These are phyloP conservation scores for Trametes cinnabarina DNA, from an alignment of 768 basidiomycete genomes.

Conservation along the genomic window DNA sequence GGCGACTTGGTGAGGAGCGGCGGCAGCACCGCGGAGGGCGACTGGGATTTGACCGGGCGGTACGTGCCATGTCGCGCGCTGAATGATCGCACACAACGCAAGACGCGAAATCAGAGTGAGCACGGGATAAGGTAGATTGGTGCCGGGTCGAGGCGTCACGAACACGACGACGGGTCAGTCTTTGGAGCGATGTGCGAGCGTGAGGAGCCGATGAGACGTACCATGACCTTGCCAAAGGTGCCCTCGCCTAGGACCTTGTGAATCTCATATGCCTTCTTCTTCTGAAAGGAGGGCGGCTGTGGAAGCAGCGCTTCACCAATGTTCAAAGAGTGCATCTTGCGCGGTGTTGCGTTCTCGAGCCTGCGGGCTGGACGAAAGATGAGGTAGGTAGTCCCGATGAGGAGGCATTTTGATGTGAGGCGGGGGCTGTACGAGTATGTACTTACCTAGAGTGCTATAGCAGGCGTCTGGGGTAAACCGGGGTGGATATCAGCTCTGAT, in stretches of 20 bases:
- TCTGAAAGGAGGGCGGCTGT: slow-evolving; percentile 81
- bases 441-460: background rate
- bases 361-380: background rate
- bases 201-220: slow-evolving; percentile 33
- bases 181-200: background rate
- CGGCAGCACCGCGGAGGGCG: slow-evolving; percentile 58
- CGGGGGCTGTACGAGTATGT: slow-evolving; percentile 6
- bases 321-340: slow-evolving; percentile 14
- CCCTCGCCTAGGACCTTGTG: slow-evolving; percentile 76
- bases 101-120: background rate
- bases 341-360: background rate
- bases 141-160: background rate
- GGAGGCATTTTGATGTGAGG: slow-evolving; percentile 2
- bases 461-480: background rate
- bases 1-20: slow-evolving; percentile 24
- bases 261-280: slow-evolving; percentile 81
- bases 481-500: too few species aligned
- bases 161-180: background rate
- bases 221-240: slow-evolving; percentile 89
- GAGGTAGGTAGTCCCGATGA: background rate
- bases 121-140: background rate
- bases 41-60: slow-evolving; percentile 56
- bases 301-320: slow-evolving; percentile 48
- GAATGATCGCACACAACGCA: background rate
- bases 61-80: slow-evolving; percentile 79